Conservation (phyloP, 2,329 filamentous ascomycete species). For the Capronia epimyces region DNA sequence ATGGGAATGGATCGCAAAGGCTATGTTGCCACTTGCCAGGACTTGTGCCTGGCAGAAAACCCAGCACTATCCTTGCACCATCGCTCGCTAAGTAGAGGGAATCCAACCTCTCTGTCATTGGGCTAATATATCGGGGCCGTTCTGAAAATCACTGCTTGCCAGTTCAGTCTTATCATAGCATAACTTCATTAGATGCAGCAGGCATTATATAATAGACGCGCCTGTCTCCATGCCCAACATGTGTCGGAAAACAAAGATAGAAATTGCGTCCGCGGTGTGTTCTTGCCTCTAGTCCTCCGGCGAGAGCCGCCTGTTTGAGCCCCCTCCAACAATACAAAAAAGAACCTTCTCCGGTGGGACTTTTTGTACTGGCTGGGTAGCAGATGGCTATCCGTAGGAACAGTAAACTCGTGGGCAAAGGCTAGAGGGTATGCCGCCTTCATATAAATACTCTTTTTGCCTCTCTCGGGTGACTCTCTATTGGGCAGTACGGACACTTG, state of each 20-base stretch:
- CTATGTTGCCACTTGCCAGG: not conserved
- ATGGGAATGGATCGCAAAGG: not conserved
- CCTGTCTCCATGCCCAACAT: not conserved
- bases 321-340: too few species aligned
- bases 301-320: too few species aligned
- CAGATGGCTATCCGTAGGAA: too few species aligned
- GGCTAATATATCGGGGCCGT: not conserved
- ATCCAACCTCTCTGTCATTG: not conserved
- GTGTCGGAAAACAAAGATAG: not conserved
- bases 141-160: not conserved
- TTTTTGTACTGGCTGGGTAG: too few species aligned
- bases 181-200: not conserved
- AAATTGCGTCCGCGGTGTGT: not conserved
- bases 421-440: constrained; percentile 17
- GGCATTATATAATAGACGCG: not conserved
- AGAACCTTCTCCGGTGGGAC: too few species aligned
- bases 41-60: not conserved
- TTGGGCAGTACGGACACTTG: constrained; percentile 96
- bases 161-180: not conserved
- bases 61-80: not conserved
- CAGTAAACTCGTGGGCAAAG: too few species aligned
- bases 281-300: too few species aligned
- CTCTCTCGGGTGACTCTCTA: constrained; percentile 71
- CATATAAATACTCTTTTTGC: constrained; percentile 67
- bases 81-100: not conserved